Conservation (phyloP, 1,139 yeast species). For the Geotrichum carabidarum region DNA sequence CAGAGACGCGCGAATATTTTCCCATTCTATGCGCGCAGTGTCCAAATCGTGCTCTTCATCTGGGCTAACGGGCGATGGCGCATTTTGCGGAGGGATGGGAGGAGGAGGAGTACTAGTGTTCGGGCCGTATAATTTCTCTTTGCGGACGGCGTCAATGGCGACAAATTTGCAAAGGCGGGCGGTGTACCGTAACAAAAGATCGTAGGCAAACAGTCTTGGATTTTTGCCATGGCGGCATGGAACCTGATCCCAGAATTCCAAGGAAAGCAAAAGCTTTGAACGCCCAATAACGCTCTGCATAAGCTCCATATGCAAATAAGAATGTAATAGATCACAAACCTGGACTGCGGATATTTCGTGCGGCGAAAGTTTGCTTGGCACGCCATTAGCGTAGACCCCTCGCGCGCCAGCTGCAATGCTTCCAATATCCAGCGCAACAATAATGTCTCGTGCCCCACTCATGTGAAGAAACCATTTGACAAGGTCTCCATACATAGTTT, state of each 20-base stretch:
- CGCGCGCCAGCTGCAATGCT: conserved; percentile 3
- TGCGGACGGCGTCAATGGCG: conserved; percentile 6
- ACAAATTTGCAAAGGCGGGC: conserved; percentile 1
- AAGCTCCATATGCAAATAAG: conserved; percentile 18
- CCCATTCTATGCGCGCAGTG: not conserved
- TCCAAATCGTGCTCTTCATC: not conserved
- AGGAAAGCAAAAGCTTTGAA: conserved; percentile 6
- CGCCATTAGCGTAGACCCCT: not conserved
- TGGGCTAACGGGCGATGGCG: not conserved
- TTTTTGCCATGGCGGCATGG: conserved; percentile 5
- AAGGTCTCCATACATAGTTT: conserved; percentile 19
- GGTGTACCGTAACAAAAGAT: not conserved
- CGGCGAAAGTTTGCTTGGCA: not conserved
- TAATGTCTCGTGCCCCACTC: conserved; percentile 20
- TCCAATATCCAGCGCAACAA: conserved; percentile 9
- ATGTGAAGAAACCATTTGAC: conserved; percentile 20
- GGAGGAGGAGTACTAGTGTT: not conserved
- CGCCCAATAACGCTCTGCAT: conserved; percentile 20
- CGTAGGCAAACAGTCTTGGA: not conserved
- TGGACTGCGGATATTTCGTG: conserved; percentile 12
- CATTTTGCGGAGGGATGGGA: not conserved
- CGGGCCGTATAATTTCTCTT: conserved; percentile 5
- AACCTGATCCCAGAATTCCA: conserved; percentile 10
- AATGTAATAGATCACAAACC: conserved; percentile 10
- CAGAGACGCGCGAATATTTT: not conserved